Evolutionary conservation across 345 rosid species (phyloP).

Genomic region (Populus deltoides): DNA sequence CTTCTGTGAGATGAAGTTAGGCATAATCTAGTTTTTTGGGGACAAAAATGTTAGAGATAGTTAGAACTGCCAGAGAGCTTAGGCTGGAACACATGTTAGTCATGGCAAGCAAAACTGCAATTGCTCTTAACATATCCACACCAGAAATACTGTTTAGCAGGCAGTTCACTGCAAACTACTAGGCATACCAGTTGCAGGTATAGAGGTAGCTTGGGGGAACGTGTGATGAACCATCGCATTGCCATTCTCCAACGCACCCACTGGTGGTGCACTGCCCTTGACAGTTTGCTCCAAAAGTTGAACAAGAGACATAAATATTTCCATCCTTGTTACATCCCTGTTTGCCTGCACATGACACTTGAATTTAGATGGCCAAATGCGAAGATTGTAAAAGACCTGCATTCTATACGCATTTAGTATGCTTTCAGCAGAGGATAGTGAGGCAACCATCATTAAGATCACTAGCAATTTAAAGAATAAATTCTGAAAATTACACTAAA

Average conservation of each 20-base stretch:
- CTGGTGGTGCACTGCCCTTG: conserved; percentile 41
- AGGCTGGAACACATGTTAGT: conserved; percentile 49
- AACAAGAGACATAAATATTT: conserved; percentile 84
- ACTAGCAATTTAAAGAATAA: not conserved
- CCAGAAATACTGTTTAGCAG: conserved; percentile 10
- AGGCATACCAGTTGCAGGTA: conserved; percentile 52
- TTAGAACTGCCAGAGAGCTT: conserved; percentile 25
- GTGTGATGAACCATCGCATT: conserved; percentile 44
- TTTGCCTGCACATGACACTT: conserved; percentile 51
- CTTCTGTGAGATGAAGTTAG: conserved; percentile 7
- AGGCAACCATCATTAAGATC: not conserved
- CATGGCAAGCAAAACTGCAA: conserved; percentile 47
- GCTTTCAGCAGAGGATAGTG: not conserved
- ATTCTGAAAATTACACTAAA: not conserved
- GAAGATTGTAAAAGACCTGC: not conserved
- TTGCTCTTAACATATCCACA: conserved; percentile 56
- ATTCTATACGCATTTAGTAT: not conserved
- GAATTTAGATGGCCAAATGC: not conserved
- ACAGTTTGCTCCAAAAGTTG: conserved; percentile 72
- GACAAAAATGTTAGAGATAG: conserved; percentile 23
- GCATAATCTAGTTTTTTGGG: conserved; percentile 13
- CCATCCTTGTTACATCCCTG: conserved; percentile 89
- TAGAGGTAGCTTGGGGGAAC: conserved; percentile 41
- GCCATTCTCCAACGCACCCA: conserved; percentile 46
- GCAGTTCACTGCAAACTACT: conserved; percentile 42